These are phyloP conservation scores for Annulohypoxylon maeteangense DNA, from an alignment of 495 filamentous ascomycete genomes.

Conservation along the genomic window DNA sequence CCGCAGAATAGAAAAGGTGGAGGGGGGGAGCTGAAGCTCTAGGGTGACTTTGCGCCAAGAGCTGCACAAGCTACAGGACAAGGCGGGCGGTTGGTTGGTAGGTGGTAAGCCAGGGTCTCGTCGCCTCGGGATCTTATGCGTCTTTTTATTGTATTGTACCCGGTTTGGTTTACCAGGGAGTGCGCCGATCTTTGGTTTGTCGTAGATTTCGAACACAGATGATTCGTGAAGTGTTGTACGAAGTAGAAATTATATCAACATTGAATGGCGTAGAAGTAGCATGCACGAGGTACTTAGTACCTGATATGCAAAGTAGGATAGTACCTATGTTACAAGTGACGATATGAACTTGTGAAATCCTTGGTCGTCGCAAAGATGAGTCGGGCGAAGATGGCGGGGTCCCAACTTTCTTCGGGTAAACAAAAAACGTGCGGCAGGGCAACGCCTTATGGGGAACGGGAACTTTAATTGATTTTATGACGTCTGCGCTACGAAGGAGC, in stretches of 20 bases:
- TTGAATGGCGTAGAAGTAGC: neutral
- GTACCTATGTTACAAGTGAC: neutral
- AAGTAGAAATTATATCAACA: neutral
- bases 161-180: neutral
- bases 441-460: constrained; percentile 14
- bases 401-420: constrained; percentile 16
- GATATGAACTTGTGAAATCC: neutral
- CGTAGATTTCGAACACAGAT: neutral
- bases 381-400: neutral
- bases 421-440: constrained; percentile 26
- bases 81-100: constrained; percentile 29
- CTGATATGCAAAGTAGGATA: neutral
- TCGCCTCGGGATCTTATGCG: constrained; percentile 16
- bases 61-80: constrained; percentile 25
- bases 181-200: neutral
- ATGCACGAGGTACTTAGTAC: neutral
- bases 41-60: constrained; percentile 36
- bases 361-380: neutral
- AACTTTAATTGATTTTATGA: constrained; percentile 13
- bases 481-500: constrained; percentile 7
- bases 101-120: neutral
- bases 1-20: neutral
- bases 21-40: constrained; percentile 28
- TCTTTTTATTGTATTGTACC: constrained; percentile 13
- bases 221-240: neutral